Percentiles rank a stretch among this genome's conserved stretches.
Evolutionary conservation across 495 filamentous ascomycete species (phyloP).

Genomic region (Penicillium paxilli): DNA sequence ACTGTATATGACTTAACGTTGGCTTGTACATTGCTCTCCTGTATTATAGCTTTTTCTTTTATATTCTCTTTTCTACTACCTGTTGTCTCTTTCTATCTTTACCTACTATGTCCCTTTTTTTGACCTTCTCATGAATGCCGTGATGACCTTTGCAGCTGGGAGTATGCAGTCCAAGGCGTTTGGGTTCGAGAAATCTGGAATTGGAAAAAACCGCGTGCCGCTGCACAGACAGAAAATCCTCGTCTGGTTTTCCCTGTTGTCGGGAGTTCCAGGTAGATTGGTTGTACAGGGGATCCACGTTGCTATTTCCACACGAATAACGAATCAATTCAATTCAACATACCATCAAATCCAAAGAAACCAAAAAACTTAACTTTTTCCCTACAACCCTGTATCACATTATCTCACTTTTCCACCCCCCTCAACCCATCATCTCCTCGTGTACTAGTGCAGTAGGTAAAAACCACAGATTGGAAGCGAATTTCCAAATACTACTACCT

Average conservation of each 20-base stretch:
- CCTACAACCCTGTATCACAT: neutral
- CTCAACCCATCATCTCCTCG: too few relatives aligned
- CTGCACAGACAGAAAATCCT: neutral
- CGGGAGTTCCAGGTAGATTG: neutral
- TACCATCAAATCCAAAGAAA: too few relatives aligned
- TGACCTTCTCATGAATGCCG: too few relatives aligned
- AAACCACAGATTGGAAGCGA: too few relatives aligned
- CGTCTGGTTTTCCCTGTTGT: neutral
- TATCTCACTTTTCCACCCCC: neutral
- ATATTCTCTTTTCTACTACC: neutral
- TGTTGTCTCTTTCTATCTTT: too few relatives aligned
- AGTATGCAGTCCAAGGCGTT: too few relatives aligned
- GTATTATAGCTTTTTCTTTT: slow-evolving; percentile 19
- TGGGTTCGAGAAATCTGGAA: neutral
- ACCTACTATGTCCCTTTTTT: too few relatives aligned
- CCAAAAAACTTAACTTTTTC: neutral
- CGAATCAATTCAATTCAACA: neutral
- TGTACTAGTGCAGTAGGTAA: too few relatives aligned
- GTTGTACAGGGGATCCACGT: neutral
- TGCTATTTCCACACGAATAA: neutral
- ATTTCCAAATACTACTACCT: too few relatives aligned
- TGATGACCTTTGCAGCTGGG: too few relatives aligned
- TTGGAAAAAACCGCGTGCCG: neutral
- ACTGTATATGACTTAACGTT: slow-evolving; percentile 20
- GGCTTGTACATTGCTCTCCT: slow-evolving; percentile 27